Percentiles rank a stretch among this genome's conserved stretches.
Evolutionary conservation across 306 rosid species (phyloP).

Genomic region (Parietaria judaica): DNA sequence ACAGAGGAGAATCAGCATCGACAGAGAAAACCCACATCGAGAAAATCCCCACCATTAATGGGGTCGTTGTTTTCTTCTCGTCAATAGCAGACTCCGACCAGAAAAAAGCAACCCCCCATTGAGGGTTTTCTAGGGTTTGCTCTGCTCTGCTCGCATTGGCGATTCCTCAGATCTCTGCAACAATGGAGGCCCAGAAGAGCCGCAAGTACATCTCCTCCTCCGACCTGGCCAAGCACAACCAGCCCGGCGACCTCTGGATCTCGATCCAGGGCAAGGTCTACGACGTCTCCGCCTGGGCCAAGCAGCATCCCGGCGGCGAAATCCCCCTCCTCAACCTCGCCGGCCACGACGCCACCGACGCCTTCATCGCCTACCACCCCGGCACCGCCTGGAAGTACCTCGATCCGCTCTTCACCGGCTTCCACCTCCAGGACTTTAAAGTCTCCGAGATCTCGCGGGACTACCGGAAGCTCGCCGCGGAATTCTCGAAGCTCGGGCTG

Average conservation of each 20-base stretch:
- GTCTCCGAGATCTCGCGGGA: constrained; percentile 60
- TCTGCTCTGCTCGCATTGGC: background rate
- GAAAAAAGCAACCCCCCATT: background rate
- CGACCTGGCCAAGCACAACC: constrained; percentile 31
- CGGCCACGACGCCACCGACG: constrained; percentile 78
- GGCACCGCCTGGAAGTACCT: constrained; percentile 37
- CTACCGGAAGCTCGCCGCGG: constrained; percentile 29
- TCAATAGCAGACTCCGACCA: background rate
- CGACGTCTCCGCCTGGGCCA: constrained; percentile 28
- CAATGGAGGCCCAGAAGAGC: constrained; percentile 26
- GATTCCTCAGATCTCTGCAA: background rate
- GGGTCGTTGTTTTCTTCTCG: background rate
- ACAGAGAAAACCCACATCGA: background rate
- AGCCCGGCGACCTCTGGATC: constrained; percentile 35
- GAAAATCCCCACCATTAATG: background rate
- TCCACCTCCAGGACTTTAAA: constrained; percentile 33
- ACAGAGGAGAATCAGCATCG: background rate
- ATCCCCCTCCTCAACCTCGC: constrained; percentile 49
- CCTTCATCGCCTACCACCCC: constrained; percentile 70
- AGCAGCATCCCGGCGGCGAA: constrained; percentile 73
- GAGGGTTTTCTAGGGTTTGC: background rate
- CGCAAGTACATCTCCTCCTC: constrained; percentile 27
- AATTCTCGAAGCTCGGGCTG: constrained; percentile 32
- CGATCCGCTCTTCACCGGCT: constrained; percentile 36
- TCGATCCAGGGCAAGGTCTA: constrained; percentile 38